A percentile compares a stretch with the other conserved stretches of the same genome.
Conservation (phyloP, 2,329 filamentous ascomycete species). For the Hypoxylon sp. region DNA sequence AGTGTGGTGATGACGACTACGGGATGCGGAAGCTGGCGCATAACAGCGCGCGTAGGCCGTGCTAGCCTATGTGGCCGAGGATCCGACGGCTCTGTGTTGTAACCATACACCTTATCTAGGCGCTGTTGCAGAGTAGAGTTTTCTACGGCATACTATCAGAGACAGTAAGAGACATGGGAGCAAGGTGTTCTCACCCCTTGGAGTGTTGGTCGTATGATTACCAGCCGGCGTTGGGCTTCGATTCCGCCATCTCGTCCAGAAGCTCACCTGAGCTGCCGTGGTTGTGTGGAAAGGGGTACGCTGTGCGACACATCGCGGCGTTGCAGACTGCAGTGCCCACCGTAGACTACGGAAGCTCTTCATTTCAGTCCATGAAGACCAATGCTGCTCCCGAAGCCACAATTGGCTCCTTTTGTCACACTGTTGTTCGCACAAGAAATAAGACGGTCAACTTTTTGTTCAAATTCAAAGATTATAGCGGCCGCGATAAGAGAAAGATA, state of each 20-base stretch:
- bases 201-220: not conserved
- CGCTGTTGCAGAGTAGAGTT: not conserved
- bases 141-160: conserved; percentile 4
- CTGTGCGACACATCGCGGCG: conserved; percentile 23
- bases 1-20: conserved; percentile 62
- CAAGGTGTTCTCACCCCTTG: conserved; percentile 13
- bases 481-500: conserved; percentile 10
- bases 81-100: not conserved
- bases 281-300: not conserved
- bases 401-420: conserved; percentile 17
- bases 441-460: not conserved
- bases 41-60: conserved; percentile 59
- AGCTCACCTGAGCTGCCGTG: conserved; percentile 12
- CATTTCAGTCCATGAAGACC: conserved; percentile 44
- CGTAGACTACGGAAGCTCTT: conserved; percentile 41
- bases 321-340: conserved; percentile 35
- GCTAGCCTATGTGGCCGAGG: conserved; percentile 44
- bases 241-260: conserved; percentile 9
- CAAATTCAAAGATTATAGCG: not conserved
- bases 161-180: not conserved
- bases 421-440: conserved; percentile 1
- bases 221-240: not conserved
- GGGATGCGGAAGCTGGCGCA: conserved; percentile 62
- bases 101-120: not conserved
- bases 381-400: conserved; percentile 9